A percentile compares a stretch with the other conserved stretches of the same genome.
These are phyloP conservation scores for Moricandia arvensis DNA, from an alignment of 345 rosid genomes.

Conservation along the genomic window DNA sequence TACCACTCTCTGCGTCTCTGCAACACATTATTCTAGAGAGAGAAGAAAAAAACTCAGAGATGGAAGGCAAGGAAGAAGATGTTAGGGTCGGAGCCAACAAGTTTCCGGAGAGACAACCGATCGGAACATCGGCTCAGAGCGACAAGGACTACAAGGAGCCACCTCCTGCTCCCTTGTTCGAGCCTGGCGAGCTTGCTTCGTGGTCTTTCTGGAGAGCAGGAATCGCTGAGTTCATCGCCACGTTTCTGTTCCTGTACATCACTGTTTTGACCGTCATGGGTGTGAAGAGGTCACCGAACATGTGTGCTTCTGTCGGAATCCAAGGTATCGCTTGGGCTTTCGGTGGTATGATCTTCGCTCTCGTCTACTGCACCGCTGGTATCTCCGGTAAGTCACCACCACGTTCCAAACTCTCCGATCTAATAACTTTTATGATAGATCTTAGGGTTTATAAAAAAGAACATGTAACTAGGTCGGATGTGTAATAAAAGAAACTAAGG, in stretches of 20 bases:
- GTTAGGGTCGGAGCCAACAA: slow-evolving; percentile 52
- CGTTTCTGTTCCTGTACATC: slow-evolving; percentile 47
- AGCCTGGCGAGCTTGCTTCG: slow-evolving; percentile 43
- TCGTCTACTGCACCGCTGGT: slow-evolving; percentile 52
- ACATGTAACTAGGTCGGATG: background rate
- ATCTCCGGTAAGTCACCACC: slow-evolving; percentile 40
- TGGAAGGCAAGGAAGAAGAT: slow-evolving; percentile 56
- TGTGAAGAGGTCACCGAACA: slow-evolving; percentile 36
- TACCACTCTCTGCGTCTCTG: slow-evolving; percentile 17
- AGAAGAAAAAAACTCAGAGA: background rate
- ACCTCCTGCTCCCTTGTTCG: slow-evolving; percentile 48
- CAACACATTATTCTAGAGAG: slow-evolving; percentile 20
- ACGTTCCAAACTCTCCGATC: background rate
- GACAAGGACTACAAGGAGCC: slow-evolving; percentile 54
- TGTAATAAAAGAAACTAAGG: background rate
- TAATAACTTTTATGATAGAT: background rate
- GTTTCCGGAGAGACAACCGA: slow-evolving; percentile 47
- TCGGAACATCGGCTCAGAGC: slow-evolving; percentile 50
- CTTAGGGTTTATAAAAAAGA: background rate
- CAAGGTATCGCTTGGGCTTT: slow-evolving; percentile 55
- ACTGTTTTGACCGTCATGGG: slow-evolving; percentile 50
- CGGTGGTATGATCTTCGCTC: slow-evolving; percentile 55
- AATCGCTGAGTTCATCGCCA: slow-evolving; percentile 50
- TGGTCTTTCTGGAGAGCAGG: slow-evolving; percentile 54
- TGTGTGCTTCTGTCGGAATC: slow-evolving; percentile 49